Conservation (phyloP, 1,139 yeast species). For the Schwanniomyces etchellsii region DNA sequence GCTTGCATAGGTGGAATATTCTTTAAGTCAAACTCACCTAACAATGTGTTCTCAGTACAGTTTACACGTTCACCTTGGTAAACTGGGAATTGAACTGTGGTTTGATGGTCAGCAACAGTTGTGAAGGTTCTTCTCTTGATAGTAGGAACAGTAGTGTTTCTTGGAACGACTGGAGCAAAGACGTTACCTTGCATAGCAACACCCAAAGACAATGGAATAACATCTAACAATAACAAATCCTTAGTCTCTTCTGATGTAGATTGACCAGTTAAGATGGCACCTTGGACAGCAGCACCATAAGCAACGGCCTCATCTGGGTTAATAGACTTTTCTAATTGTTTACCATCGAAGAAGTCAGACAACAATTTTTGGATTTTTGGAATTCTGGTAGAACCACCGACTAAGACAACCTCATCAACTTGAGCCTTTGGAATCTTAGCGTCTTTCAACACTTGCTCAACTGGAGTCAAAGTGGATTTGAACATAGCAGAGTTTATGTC, state of each 20-base stretch:
- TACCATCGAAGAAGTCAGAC: slow-evolving; percentile 97
- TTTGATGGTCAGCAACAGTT: slow-evolving; percentile 99
- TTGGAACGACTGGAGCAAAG: slow-evolving; percentile 98
- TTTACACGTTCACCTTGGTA: slow-evolving; percentile 99
- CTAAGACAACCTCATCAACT: slow-evolving; percentile 94
- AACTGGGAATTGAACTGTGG: slow-evolving; percentile 99
- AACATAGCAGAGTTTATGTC: slow-evolving; percentile 93
- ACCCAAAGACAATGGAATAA: slow-evolving; percentile 98
- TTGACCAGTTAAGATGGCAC: slow-evolving; percentile 98
- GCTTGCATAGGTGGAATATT: slow-evolving; percentile 99
- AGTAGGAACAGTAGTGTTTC: slow-evolving; percentile 99
- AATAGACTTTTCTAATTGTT: slow-evolving; percentile 91
- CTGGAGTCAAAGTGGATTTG: slow-evolving; percentile 96
- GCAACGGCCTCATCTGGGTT: slow-evolving; percentile 99
- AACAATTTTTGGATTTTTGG: slow-evolving; percentile 98
- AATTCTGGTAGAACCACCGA: slow-evolving; percentile 99
- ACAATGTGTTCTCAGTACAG: slow-evolving; percentile 98
- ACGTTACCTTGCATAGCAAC: slow-evolving; percentile 99
- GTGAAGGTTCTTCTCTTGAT: slow-evolving; percentile 99
- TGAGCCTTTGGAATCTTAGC: slow-evolving; percentile 85
- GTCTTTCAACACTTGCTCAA: slow-evolving; percentile 96
- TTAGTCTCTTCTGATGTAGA: slow-evolving; percentile 95
- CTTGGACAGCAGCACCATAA: slow-evolving; percentile 99
- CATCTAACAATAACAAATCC: slow-evolving; percentile 96
- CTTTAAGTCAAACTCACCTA: slow-evolving; percentile 99